Evolutionary conservation across 768 basidiomycete genomes (phyloP).

Genomic region (Lanmaoa rubissima): DNA sequence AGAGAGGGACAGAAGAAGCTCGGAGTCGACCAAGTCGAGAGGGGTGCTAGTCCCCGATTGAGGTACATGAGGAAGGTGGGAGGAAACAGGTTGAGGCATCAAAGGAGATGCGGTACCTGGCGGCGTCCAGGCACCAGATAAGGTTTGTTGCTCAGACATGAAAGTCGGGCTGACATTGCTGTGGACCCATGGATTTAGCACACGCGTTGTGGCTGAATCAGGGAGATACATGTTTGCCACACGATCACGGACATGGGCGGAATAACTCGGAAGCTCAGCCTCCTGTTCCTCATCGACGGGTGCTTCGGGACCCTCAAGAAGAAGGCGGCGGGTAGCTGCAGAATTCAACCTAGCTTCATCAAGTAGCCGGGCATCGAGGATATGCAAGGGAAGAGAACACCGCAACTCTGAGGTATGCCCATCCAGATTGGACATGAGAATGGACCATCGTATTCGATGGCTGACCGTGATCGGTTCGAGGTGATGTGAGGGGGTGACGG

Average conservation of each 20-base stretch:
- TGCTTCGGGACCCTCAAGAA: constrained; percentile 40
- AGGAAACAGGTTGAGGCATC: constrained; percentile 30
- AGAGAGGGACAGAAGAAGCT: constrained; percentile 69
- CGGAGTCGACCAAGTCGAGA: constrained; percentile 82
- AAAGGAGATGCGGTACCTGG: constrained; percentile 43
- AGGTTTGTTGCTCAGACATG: constrained; percentile 11
- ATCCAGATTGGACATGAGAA: constrained; percentile 79
- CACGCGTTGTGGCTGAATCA: constrained; percentile 59
- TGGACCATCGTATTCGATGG: constrained; percentile 81
- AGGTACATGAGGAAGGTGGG: constrained; percentile 41
- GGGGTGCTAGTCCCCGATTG: constrained; percentile 44
- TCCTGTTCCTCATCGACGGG: constrained; percentile 53
- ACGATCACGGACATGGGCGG: constrained; percentile 85
- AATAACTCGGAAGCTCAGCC: constrained; percentile 83
- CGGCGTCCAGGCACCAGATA: constrained; percentile 20
- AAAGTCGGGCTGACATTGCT: constrained; percentile 41
- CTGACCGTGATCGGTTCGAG: constrained; percentile 73
- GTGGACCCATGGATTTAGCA: constrained; percentile 61
- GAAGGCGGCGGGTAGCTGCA: constrained; percentile 62
- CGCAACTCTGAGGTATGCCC: constrained; percentile 94
- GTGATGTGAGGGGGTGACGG: constrained; percentile 65
- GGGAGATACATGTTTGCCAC: constrained; percentile 76
- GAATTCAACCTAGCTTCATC: constrained; percentile 75
- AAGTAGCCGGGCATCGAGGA: constrained; percentile 72
- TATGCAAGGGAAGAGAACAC: constrained; percentile 85